Percentiles rank a stretch among this genome's conserved stretches.
These are phyloP conservation scores for Nitzschia sp. DNA, from an alignment of 108 stramenopile genomes.

Conservation along the genomic window DNA sequence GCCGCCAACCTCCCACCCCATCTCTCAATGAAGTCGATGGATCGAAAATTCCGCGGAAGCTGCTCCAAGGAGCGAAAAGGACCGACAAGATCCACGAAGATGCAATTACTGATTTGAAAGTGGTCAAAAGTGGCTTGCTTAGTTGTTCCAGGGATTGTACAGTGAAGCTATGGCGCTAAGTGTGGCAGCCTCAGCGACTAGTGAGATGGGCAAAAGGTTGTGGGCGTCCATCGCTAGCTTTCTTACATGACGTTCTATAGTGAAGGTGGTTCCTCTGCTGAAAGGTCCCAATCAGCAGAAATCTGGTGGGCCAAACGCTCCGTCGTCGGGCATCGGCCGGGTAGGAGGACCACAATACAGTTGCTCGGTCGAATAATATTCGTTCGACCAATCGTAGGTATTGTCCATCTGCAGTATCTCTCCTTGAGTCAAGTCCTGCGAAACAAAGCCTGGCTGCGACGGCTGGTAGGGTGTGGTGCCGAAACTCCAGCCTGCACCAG, in stretches of 20 bases:
- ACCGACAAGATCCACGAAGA: slow-evolving; percentile 50
- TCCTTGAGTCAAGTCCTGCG: background rate
- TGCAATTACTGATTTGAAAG: slow-evolving; percentile 74
- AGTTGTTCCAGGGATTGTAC: slow-evolving; percentile 73
- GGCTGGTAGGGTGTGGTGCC: background rate
- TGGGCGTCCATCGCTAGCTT: too few species aligned
- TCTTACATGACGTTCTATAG: too few species aligned
- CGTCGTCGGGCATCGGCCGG: background rate
- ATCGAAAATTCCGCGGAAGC: slow-evolving; percentile 37
- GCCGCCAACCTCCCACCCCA: slow-evolving; percentile 61
- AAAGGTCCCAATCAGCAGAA: background rate
- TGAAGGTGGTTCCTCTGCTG: too few species aligned
- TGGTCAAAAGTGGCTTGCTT: slow-evolving; percentile 54
- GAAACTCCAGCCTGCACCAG: background rate
- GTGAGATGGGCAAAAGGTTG: too few species aligned
- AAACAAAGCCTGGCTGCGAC: background rate
- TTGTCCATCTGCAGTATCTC: background rate
- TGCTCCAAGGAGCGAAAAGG: slow-evolving; percentile 40
- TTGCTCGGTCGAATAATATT: background rate
- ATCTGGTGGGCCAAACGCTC: background rate
- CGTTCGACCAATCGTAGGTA: background rate
- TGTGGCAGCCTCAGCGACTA: too few species aligned
- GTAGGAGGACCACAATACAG: background rate
- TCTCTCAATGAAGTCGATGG: slow-evolving; percentile 44
- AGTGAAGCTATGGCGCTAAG: slow-evolving; percentile 73